phyloP scores from a whole-genome alignment of 1,284 basidiomycete species.

The Cryptococcus amylolentus region DNA sequence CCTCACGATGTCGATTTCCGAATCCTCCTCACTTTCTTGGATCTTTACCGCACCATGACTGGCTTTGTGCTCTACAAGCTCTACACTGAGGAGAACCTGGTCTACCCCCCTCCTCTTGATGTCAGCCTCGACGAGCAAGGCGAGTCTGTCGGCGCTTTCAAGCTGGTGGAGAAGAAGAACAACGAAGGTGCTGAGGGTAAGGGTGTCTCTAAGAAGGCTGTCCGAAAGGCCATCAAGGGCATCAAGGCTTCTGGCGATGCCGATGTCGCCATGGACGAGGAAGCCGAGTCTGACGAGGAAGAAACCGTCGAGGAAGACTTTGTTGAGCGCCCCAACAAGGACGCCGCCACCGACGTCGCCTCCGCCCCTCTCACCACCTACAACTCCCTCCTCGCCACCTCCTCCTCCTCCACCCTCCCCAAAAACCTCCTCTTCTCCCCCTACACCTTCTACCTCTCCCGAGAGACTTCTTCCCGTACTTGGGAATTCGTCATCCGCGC shows the following conservation, averaged over 20 bases:
- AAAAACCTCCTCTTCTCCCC: slow-evolving; percentile 68
- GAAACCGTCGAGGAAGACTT: slow-evolving; percentile 55
- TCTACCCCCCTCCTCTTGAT: slow-evolving; percentile 93
- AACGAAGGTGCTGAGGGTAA: slow-evolving; percentile 33
- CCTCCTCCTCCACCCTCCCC: slow-evolving; percentile 53
- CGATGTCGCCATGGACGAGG: slow-evolving; percentile 43
- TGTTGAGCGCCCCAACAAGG: slow-evolving; percentile 59
- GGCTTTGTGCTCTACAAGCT: slow-evolving; percentile 97
- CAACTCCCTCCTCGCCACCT: slow-evolving; percentile 58
- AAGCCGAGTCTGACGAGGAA: slow-evolving; percentile 49
- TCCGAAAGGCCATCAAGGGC: slow-evolving; percentile 55
- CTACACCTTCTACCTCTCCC: slow-evolving; percentile 91
- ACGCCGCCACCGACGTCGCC: slow-evolving; percentile 51
- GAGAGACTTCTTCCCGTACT: slow-evolving; percentile 86
- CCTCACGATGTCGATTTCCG: slow-evolving; percentile 95
- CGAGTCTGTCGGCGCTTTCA: slow-evolving; percentile 87
- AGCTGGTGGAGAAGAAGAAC: slow-evolving; percentile 62
- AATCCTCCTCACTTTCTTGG: slow-evolving; percentile 97
- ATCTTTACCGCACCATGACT: slow-evolving; percentile 94
- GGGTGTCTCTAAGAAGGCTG: slow-evolving; percentile 43
- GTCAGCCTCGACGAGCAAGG: slow-evolving; percentile 76
- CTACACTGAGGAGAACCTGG: slow-evolving; percentile 87
- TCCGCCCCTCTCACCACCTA: slow-evolving; percentile 69
- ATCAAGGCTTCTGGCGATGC: slow-evolving; percentile 39
- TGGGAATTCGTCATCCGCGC: slow-evolving; percentile 94